Percentiles rank a stretch among this genome's conserved stretches.
These are phyloP conservation scores for Trichophyton benhamiae DNA, from an alignment of 2,329 filamentous ascomycete genomes.

Conservation along the genomic window DNA sequence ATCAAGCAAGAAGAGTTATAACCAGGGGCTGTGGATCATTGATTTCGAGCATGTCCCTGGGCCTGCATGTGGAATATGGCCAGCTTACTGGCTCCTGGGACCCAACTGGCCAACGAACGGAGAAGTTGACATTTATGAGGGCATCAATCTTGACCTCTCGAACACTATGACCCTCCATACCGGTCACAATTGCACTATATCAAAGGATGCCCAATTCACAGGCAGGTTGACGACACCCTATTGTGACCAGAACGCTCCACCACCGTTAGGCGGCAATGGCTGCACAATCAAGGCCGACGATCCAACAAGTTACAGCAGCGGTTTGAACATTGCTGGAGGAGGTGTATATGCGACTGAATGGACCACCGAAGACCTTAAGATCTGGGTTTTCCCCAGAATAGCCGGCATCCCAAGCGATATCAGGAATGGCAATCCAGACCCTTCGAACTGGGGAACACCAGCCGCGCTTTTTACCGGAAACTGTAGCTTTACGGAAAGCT, in stretches of 20 bases:
- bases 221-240: constrained; percentile 38
- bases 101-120: constrained; percentile 32
- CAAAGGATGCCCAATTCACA: constrained; percentile 33
- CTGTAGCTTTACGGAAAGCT: constrained; percentile 31
- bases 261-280: constrained; percentile 29
- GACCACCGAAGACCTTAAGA: constrained; percentile 34
- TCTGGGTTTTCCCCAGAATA: constrained; percentile 41
- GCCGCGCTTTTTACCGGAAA: constrained; percentile 34
- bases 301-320: constrained; percentile 37
- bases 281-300: constrained; percentile 30
- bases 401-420: constrained; percentile 35
- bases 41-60: constrained; percentile 40
- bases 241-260: constrained; percentile 37
- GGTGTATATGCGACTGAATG: constrained; percentile 41
- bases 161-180: constrained; percentile 42
- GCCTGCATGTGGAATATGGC: constrained; percentile 40
- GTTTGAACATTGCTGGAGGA: constrained; percentile 41
- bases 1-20: constrained; percentile 33
- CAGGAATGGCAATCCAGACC: constrained; percentile 31
- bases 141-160: constrained; percentile 35
- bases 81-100: constrained; percentile 37
- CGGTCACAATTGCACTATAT: constrained; percentile 31
- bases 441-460: constrained; percentile 35
- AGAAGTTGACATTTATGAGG: constrained; percentile 43
- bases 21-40: constrained; percentile 36